Conservation (phyloP, 768 basidiomycete genomes). For the Galerina sulciceps region DNA sequence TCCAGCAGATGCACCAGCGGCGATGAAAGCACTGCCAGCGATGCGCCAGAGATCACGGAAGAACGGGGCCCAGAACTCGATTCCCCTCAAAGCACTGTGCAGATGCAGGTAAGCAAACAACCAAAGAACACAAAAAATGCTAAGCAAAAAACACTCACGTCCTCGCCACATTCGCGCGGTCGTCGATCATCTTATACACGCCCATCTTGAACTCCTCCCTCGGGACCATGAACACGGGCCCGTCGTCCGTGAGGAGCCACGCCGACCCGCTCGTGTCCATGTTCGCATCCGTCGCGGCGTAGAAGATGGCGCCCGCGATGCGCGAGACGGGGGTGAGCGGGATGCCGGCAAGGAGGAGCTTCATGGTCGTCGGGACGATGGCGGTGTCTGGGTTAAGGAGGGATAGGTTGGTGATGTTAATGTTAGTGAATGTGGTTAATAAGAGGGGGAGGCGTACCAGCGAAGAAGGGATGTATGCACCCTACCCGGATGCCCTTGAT, state of each 20-base stretch:
- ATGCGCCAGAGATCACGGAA: slow-evolving; percentile 33
- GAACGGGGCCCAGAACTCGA: slow-evolving; percentile 30
- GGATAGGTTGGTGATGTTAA: neutral
- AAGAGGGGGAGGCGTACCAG: slow-evolving; percentile 35
- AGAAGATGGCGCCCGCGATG: slow-evolving; percentile 56
- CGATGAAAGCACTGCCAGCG: slow-evolving; percentile 29
- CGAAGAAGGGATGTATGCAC: slow-evolving; percentile 58
- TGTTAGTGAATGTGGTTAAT: too few species aligned
- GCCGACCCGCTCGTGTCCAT: slow-evolving; percentile 47
- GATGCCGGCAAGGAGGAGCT: slow-evolving; percentile 51
- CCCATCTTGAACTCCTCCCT: slow-evolving; percentile 53
- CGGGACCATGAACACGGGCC: slow-evolving; percentile 49
- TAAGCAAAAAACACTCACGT: slow-evolving; percentile 27
- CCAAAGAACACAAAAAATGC: neutral
- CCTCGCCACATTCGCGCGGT: slow-evolving; percentile 37
- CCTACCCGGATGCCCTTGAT: slow-evolving; percentile 45
- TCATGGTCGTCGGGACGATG: slow-evolving; percentile 43
- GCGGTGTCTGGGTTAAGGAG: slow-evolving; percentile 42
- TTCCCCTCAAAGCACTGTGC: slow-evolving; percentile 27
- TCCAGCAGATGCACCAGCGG: slow-evolving; percentile 19
- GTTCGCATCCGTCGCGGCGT: slow-evolving; percentile 51
- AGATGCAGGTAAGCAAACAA: neutral
- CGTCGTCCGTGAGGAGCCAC: slow-evolving; percentile 53
- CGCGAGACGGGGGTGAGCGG: slow-evolving; percentile 50
- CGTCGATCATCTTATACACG: slow-evolving; percentile 56